These are phyloP conservation scores for Boletus sp. DNA, from an alignment of 768 basidiomycete species.

Conservation along the genomic window DNA sequence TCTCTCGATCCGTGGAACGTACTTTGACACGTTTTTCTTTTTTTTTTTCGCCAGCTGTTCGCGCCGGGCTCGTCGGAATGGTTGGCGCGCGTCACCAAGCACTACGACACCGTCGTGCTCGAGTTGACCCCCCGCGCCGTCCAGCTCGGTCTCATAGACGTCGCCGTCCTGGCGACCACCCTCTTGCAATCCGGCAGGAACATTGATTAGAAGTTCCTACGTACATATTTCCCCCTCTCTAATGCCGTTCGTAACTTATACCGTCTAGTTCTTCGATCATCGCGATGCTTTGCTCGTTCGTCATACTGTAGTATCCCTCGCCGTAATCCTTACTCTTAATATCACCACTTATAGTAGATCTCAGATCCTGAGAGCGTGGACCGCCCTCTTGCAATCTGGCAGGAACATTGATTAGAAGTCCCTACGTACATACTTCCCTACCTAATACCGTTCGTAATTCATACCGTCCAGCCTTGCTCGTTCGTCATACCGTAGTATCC, in stretches of 20 bases:
- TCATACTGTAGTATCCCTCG: no score
- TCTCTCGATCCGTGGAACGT: background rate
- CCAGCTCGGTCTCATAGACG: conserved; percentile 52
- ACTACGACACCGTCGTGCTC: conserved; percentile 44
- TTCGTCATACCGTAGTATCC: no score
- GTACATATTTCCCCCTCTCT: no score
- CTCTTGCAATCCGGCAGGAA: conserved; percentile 61
- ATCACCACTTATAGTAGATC: no score
- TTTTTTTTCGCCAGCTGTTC: conserved; percentile 41
- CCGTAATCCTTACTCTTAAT: no score
- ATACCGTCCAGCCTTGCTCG: no score
- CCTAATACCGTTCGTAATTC: no score
- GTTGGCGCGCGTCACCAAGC: conserved; percentile 51
- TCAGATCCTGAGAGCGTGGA: no score
- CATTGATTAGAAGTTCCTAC: conserved; percentile 44
- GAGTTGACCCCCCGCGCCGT: conserved; percentile 58
- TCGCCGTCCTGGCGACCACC: conserved; percentile 48
- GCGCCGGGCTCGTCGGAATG: conserved; percentile 38
- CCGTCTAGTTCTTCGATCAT: no score
- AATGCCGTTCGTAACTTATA: no score
- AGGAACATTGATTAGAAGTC: conserved; percentile 52
- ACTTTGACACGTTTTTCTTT: background rate
- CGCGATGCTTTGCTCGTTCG: no score
- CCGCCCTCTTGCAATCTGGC: conserved; percentile 55
- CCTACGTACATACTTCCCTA: no score